Conservation (phyloP, 768 basidiomycete genomes). For the Lactifluus hygrophoroides region DNA sequence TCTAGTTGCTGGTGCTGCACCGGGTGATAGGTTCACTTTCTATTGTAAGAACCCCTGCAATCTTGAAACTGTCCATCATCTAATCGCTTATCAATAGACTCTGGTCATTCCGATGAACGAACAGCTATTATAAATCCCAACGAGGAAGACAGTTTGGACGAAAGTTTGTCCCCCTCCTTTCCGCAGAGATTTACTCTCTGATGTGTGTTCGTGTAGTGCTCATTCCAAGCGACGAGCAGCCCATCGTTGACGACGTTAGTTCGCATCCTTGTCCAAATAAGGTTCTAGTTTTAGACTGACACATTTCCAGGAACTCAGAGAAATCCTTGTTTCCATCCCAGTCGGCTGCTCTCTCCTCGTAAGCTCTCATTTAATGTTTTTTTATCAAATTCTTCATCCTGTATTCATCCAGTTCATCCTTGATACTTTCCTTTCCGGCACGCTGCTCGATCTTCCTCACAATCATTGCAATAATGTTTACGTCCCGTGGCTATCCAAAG, state of each 20-base stretch:
- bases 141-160: slow-evolving; percentile 22
- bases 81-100: slow-evolving; percentile 9
- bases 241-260: slow-evolving; percentile 22
- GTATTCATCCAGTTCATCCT: slow-evolving; percentile 21
- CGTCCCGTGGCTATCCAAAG: slow-evolving; percentile 23
- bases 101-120: slow-evolving; percentile 23
- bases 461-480: slow-evolving; percentile 22
- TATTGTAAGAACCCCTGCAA: slow-evolving; percentile 21
- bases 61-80: neutral
- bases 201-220: neutral
- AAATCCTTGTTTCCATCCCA: slow-evolving; percentile 20
- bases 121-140: neutral
- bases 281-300: neutral
- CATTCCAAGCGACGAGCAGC: slow-evolving; percentile 10
- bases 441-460: slow-evolving; percentile 23
- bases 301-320: slow-evolving; percentile 3
- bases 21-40: slow-evolving; percentile 23
- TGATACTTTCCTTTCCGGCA: slow-evolving; percentile 24
- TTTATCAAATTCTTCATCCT: neutral
- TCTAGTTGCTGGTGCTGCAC: neutral
- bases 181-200: neutral
- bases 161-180: slow-evolving; percentile 11
- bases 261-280: neutral
- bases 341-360: slow-evolving; percentile 18
- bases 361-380: neutral